These are phyloP conservation scores for Talaromyces sp. DNA, from an alignment of 2,329 filamentous ascomycete genomes.

Conservation along the genomic window DNA sequence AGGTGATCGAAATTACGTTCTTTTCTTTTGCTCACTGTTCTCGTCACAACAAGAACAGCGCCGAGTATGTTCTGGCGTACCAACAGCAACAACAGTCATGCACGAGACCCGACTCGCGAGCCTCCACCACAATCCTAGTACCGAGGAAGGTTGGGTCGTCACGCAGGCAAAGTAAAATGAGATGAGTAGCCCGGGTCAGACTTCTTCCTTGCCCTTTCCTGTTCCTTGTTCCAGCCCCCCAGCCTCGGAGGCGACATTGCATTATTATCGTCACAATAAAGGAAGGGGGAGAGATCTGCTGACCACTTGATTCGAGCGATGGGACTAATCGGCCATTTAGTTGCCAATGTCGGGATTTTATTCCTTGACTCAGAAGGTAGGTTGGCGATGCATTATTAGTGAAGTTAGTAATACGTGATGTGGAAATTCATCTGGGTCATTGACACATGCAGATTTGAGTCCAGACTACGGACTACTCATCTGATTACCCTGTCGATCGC, in stretches of 20 bases:
- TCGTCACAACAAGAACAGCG: neutral
- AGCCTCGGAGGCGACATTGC: neutral
- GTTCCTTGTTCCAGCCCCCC: neutral
- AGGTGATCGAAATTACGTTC: conserved; percentile 2
- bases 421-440: neutral
- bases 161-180: neutral
- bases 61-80: neutral
- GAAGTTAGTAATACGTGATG: neutral
- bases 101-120: neutral
- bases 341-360: neutral
- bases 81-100: neutral
- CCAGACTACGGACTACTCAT: neutral
- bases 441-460: neutral
- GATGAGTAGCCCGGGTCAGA: neutral
- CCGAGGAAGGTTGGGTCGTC: neutral
- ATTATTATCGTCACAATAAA: neutral
- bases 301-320: neutral
- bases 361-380: neutral
- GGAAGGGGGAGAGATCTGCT: neutral
- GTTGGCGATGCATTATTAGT: neutral
- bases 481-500: neutral
- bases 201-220: neutral
- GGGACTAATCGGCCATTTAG: neutral
- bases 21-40: neutral
- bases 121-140: neutral